phyloP scores from a whole-genome alignment of 176 grass and related monocot genomes.

The Areca catechu region DNA sequence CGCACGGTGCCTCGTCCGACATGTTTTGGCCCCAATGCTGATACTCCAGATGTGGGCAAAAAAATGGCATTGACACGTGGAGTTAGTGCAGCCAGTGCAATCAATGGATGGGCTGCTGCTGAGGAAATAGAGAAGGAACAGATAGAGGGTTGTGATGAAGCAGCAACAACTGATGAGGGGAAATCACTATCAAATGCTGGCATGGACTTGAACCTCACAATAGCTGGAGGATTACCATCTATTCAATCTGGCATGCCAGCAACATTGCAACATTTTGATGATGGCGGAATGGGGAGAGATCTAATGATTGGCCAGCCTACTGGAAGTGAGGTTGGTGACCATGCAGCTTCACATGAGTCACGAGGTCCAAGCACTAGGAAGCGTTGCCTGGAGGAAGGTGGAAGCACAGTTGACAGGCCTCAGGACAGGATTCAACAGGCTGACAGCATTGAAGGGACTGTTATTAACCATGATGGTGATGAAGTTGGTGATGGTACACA shows the following conservation, averaged over 20 bases:
- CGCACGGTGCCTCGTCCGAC: conserved; percentile 44
- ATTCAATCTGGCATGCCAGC: conserved; percentile 37
- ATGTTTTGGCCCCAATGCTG: conserved; percentile 45
- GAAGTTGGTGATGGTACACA: conserved; percentile 86
- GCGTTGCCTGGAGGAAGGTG: conserved; percentile 86
- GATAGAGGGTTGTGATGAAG: conserved; percentile 63
- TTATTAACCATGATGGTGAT: conserved; percentile 81
- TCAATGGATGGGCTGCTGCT: conserved; percentile 70
- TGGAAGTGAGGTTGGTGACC: conserved; percentile 95
- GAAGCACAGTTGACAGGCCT: conserved; percentile 92
- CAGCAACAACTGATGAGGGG: conserved; percentile 42
- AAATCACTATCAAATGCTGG: conserved; percentile 69
- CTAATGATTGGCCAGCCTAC: conserved; percentile 91
- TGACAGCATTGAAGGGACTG: conserved; percentile 89
- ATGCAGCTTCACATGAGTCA: conserved; percentile 81
- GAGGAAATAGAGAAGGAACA: conserved; percentile 48
- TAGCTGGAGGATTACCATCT: conserved; percentile 71
- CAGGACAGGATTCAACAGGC: conserved; percentile 50
- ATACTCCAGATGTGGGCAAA: conserved; percentile 53
- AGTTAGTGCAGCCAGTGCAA: conserved; percentile 77
- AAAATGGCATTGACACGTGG: conserved; percentile 48
- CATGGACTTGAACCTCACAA: conserved; percentile 82
- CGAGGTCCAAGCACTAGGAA: conserved; percentile 84
- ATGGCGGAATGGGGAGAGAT: conserved; percentile 83
- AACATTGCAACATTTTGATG: conserved; percentile 30